Conservation (phyloP, 164 flowering plant genomes). For the Vitis labrusca region DNA sequence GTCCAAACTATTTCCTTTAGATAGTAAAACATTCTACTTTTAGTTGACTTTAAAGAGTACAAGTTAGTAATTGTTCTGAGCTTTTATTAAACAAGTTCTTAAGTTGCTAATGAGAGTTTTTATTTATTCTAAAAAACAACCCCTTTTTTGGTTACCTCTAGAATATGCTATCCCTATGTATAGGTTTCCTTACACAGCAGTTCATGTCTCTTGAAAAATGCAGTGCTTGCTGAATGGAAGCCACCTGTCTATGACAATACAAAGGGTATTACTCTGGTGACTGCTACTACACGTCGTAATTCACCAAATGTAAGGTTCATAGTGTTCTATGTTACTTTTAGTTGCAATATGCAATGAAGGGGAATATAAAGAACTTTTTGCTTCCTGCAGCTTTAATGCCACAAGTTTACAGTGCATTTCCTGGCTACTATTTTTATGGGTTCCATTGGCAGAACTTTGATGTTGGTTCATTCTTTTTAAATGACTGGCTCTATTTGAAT, state of each 20-base stretch:
- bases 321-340: neutral
- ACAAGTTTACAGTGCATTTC: neutral
- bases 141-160: neutral
- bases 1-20: neutral
- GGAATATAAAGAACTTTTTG: neutral
- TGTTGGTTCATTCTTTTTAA: neutral
- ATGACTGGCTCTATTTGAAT: neutral
- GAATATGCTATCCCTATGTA: neutral
- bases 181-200: neutral
- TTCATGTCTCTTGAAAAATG: conserved; percentile 6
- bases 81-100: no score
- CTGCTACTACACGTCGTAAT: conserved; percentile 95
- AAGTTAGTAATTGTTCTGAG: no score
- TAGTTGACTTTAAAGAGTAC: no score
- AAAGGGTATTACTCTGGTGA: conserved; percentile 73
- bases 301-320: conserved; percentile 83
- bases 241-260: conserved; percentile 93
- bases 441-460: no score
- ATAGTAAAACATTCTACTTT: neutral
- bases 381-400: neutral
- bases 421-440: neutral
- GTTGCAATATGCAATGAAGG: neutral
- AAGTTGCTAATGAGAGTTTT: neutral
- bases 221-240: conserved; percentile 99
- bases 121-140: neutral